These are phyloP conservation scores for Hura crepitans DNA, from an alignment of 441 rosid species.

Conservation along the genomic window DNA sequence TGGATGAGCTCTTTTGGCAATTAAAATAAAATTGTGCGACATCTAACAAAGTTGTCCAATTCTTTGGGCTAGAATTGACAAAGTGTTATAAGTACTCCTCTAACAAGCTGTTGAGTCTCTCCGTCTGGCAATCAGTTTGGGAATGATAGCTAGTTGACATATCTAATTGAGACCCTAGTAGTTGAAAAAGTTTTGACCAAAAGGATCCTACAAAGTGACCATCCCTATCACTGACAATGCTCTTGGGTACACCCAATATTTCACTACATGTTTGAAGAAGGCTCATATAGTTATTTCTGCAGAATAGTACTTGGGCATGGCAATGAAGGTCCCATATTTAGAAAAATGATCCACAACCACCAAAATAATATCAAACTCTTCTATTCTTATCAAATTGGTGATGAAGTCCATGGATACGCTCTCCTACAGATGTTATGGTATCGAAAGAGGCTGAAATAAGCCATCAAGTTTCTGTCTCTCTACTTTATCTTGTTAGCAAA, in stretches of 20 bases:
- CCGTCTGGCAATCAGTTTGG: neutral
- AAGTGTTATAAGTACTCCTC: neutral
- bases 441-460: neutral
- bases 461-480: neutral
- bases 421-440: neutral
- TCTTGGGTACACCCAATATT: neutral
- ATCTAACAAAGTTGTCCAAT: neutral
- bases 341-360: neutral
- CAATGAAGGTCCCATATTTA: neutral
- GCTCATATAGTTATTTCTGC: neutral
- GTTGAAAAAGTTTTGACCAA: neutral
- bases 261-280: neutral
- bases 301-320: neutral
- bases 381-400: neutral
- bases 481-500: neutral
- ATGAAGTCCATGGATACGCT: neutral
- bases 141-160: neutral
- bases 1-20: too few relatives aligned
- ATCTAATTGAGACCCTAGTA: neutral
- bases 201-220: neutral
- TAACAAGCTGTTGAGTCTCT: neutral
- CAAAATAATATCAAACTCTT: neutral
- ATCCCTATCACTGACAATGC: neutral
- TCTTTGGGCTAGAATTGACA: too few relatives aligned
- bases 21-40: too few relatives aligned